Evolutionary conservation across 2,329 filamentous ascomycete genomes (phyloP).

Genomic region (Colletotrichum magnum): DNA sequence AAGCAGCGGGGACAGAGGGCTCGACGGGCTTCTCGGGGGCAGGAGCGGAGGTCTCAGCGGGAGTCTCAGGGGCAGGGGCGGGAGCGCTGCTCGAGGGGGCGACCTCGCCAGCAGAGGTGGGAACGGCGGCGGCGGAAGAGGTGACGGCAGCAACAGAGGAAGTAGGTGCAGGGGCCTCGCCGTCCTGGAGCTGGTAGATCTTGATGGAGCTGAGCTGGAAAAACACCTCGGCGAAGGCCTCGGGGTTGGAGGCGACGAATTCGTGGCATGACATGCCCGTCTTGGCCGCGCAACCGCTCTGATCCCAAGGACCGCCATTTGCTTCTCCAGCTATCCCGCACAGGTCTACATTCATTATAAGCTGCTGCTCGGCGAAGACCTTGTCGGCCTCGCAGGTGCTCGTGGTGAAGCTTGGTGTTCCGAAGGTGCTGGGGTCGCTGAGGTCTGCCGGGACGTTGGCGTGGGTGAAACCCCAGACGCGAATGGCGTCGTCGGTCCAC

Average conservation of each 20-base stretch:
- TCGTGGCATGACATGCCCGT: slow-evolving; percentile 50
- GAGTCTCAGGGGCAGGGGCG: background rate
- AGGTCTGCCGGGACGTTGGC: slow-evolving; percentile 68
- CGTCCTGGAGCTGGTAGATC: slow-evolving; percentile 48
- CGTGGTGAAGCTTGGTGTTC: slow-evolving; percentile 45
- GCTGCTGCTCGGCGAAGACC: slow-evolving; percentile 47
- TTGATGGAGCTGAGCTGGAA: slow-evolving; percentile 61
- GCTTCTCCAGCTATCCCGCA: slow-evolving; percentile 75
- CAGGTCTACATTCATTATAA: slow-evolving; percentile 62
- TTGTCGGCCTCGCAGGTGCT: slow-evolving; percentile 46
- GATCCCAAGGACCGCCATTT: slow-evolving; percentile 43
- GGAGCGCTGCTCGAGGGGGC: slow-evolving; percentile 1
- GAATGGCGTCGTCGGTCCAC: slow-evolving; percentile 73
- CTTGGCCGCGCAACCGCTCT: slow-evolving; percentile 44
- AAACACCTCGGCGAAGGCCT: slow-evolving; percentile 54
- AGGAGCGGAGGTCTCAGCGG: background rate
- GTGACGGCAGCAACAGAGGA: slow-evolving; percentile 1
- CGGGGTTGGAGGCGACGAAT: slow-evolving; percentile 55
- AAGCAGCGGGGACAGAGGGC: background rate
- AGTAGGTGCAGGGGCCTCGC: background rate
- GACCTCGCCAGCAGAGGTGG: background rate
- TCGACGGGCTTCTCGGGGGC: background rate
- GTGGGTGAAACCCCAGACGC: slow-evolving; percentile 76
- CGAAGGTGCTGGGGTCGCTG: slow-evolving; percentile 46
- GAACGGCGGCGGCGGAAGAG: slow-evolving; percentile 8